Evolutionary conservation across 495 filamentous ascomycete genomes (phyloP).

Genomic region (Gamarada debralockiae): DNA sequence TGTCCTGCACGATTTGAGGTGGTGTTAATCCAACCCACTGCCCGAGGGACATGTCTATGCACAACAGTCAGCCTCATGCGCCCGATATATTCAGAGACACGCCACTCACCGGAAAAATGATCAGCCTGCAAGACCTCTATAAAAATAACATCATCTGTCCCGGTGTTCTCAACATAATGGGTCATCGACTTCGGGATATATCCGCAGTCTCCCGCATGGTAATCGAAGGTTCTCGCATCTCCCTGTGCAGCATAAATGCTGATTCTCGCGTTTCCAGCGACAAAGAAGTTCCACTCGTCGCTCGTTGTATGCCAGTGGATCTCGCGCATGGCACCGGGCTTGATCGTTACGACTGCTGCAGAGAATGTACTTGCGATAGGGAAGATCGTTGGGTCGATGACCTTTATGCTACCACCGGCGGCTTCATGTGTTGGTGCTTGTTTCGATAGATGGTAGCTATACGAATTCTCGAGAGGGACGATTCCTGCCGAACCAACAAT

Average conservation of each 20-base stretch:
- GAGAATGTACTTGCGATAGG: constrained; percentile 56
- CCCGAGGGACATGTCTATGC: constrained; percentile 52
- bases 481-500: constrained; percentile 55
- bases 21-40: constrained; percentile 66
- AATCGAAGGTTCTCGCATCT: constrained; percentile 60
- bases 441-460: constrained; percentile 65
- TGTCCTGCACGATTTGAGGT: constrained; percentile 60
- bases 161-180: constrained; percentile 77
- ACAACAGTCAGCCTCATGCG: neutral
- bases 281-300: constrained; percentile 79
- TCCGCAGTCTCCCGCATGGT: constrained; percentile 66
- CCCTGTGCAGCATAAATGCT: constrained; percentile 61
- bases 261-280: constrained; percentile 61
- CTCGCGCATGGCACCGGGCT: constrained; percentile 71
- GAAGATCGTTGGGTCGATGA: constrained; percentile 61
- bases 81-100: neutral
- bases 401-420: constrained; percentile 63
- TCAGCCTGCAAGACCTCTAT: constrained; percentile 67
- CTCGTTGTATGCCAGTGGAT: constrained; percentile 76
- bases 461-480: constrained; percentile 46
- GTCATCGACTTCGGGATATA: constrained; percentile 52
- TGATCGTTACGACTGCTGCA: constrained; percentile 59
- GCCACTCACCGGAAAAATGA: constrained; percentile 41
- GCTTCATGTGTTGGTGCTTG: constrained; percentile 50
- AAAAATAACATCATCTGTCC: constrained; percentile 63